Evolutionary conservation across 2,329 filamentous ascomycete species (phyloP).

Genomic region (Neurospora sp.): DNA sequence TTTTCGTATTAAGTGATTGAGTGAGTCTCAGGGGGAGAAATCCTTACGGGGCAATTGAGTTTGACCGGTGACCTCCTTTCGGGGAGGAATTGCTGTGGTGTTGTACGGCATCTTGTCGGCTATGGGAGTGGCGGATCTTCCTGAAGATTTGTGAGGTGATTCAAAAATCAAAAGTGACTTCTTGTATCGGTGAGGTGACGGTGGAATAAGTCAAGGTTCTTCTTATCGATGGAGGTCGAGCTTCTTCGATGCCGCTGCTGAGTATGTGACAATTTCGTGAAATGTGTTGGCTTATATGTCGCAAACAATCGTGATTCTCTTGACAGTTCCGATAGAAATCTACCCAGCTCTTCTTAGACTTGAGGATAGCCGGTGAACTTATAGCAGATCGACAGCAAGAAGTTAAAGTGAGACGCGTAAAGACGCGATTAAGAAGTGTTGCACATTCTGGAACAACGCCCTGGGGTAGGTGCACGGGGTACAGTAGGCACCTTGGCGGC

Average conservation of each 20-base stretch:
- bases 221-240: not conserved
- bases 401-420: conserved; percentile 9
- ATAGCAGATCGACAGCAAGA: not conserved
- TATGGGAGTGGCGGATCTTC: conserved; percentile 6
- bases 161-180: not conserved
- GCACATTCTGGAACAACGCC: not conserved
- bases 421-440: conserved; percentile 7
- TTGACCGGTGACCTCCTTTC: conserved; percentile 75
- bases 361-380: not conserved
- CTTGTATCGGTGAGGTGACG: not conserved
- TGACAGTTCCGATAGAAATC: not conserved
- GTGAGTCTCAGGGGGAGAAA: not conserved
- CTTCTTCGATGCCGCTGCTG: not conserved
- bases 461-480: not conserved
- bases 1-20: not conserved
- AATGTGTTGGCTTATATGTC: not conserved
- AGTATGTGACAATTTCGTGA: not conserved
- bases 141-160: not conserved
- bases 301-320: not conserved
- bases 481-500: not conserved
- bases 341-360: not conserved
- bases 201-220: not conserved
- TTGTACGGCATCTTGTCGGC: conserved; percentile 69
- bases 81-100: conserved; percentile 68
- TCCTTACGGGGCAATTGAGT: conserved; percentile 73